Evolutionary conservation across 2,329 filamentous ascomycete species (phyloP).

Genomic region (Clonostachys chloroleuca): DNA sequence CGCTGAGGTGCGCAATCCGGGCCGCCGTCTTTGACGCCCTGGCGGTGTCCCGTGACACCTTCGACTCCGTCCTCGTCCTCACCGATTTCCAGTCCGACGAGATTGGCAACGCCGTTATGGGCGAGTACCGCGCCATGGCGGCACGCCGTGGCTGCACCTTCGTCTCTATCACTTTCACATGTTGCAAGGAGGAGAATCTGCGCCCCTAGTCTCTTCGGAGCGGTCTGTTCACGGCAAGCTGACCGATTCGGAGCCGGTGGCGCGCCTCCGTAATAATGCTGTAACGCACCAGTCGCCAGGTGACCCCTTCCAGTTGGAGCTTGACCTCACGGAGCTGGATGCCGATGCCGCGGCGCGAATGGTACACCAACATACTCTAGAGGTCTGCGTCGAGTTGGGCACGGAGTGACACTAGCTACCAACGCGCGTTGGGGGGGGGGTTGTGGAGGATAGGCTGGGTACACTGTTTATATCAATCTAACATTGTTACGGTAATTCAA

Average conservation of each 20-base stretch:
- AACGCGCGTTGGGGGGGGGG: no score
- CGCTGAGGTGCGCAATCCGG: slow-evolving; percentile 3
- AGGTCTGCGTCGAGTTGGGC: background rate
- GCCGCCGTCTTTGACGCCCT: slow-evolving; percentile 1
- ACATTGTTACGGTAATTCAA: no score
- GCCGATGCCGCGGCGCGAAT: background rate
- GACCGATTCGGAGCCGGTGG: background rate
- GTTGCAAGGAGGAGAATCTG: background rate
- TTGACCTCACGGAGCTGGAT: background rate
- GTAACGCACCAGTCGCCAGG: background rate
- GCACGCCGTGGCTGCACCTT: background rate
- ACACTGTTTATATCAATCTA: no score
- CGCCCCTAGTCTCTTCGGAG: background rate
- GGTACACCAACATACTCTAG: background rate
- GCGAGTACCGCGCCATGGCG: slow-evolving; percentile 2
- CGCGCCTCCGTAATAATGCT: background rate
- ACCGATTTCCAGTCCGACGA: slow-evolving; percentile 5
- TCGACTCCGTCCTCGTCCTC: slow-evolving; percentile 3
- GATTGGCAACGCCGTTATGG: slow-evolving; percentile 1
- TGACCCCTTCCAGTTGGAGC: background rate
- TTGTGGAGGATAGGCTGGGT: no score
- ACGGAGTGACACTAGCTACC: no score
- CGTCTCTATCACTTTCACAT: background rate
- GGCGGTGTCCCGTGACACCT: background rate
- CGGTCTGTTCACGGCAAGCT: background rate